Conservation (phyloP, 306 rosid species). For the Begonia peltatifolia region DNA sequence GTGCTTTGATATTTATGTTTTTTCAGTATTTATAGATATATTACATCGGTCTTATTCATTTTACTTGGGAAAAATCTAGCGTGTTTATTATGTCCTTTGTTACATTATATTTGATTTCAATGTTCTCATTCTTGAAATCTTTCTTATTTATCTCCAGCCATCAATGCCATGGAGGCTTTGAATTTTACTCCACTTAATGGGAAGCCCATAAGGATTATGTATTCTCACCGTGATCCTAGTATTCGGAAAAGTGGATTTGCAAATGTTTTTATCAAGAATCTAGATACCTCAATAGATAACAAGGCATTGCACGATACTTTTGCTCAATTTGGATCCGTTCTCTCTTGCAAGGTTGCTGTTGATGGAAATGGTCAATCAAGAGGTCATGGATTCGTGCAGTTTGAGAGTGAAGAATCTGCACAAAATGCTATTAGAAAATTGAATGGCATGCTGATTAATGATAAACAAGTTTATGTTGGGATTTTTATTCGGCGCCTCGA, state of each 20-base stretch:
- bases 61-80: too few relatives aligned
- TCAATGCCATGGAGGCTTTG: constrained; percentile 38
- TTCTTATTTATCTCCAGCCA: constrained; percentile 31
- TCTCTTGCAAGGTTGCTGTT: constrained; percentile 70
- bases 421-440: constrained; percentile 39
- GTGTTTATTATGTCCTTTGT: not conserved
- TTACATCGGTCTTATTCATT: too few relatives aligned
- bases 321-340: constrained; percentile 56
- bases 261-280: constrained; percentile 65
- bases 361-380: constrained; percentile 56
- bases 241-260: constrained; percentile 63
- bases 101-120: not conserved
- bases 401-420: constrained; percentile 53
- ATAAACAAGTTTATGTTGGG: constrained; percentile 53
- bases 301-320: constrained; percentile 73
- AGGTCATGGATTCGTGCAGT: constrained; percentile 82
- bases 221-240: constrained; percentile 75
- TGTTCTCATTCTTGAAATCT: not conserved
- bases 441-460: constrained; percentile 75
- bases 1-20: too few relatives aligned
- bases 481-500: constrained; percentile 46
- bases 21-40: too few relatives aligned
- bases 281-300: constrained; percentile 63
- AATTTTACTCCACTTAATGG: constrained; percentile 54
- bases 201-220: constrained; percentile 78